phyloP scores from a whole-genome alignment of 495 filamentous ascomycete species.

The Xylaria bambusicola region DNA sequence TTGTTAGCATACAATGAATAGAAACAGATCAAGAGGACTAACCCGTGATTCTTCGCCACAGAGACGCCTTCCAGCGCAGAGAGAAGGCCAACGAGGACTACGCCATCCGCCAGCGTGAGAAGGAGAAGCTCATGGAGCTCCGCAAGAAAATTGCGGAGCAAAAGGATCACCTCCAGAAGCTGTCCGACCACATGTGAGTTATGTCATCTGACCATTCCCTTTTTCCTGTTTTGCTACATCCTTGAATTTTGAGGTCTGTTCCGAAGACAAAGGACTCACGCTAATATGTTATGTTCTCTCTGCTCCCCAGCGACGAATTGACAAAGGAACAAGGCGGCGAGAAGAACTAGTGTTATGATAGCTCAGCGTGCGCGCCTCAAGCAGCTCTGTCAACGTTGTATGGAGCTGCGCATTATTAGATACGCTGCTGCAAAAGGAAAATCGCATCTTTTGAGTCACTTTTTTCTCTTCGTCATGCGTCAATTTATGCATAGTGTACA shows the following conservation, averaged over 20 bases:
- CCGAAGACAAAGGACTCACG: not conserved
- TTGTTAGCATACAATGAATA: not conserved
- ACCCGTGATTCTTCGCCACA: slow-evolving; percentile 33
- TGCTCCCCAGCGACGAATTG: slow-evolving; percentile 61
- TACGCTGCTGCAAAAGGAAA: not conserved
- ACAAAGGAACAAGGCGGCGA: slow-evolving; percentile 69
- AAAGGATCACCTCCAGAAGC: slow-evolving; percentile 76
- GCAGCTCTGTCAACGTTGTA: not conserved
- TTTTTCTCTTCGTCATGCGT: slow-evolving; percentile 6
- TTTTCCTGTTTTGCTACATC: not conserved
- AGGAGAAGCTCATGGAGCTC: slow-evolving; percentile 75
- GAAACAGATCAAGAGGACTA: not conserved
- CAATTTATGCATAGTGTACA: slow-evolving; percentile 35
- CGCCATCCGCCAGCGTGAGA: slow-evolving; percentile 81
- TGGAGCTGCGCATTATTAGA: not conserved
- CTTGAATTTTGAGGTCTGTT: too few relatives aligned
- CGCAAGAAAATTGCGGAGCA: slow-evolving; percentile 78
- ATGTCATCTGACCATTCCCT: slow-evolving; percentile 27
- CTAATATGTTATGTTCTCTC: slow-evolving; percentile 24
- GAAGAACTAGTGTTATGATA: slow-evolving; percentile 58
- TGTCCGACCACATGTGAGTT: slow-evolving; percentile 80
- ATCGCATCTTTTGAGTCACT: not conserved
- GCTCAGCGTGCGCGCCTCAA: not conserved
- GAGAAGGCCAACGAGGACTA: slow-evolving; percentile 84
- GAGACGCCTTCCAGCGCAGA: slow-evolving; percentile 87